phyloP scores from a whole-genome alignment of 257 asterid genomes.

The Ilex asprella region DNA sequence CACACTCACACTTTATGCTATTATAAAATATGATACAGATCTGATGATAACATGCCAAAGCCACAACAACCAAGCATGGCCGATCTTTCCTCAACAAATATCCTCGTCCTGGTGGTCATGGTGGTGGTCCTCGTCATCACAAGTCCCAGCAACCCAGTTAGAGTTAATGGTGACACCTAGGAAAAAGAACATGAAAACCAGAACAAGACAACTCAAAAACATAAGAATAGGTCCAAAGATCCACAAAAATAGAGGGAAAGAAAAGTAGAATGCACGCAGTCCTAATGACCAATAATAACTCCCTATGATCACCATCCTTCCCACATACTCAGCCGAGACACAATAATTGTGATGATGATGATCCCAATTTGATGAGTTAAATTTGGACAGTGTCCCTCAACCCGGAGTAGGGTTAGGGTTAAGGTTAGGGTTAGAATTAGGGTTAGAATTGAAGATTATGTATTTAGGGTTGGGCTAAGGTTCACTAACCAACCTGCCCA shows the following conservation, averaged over 20 bases:
- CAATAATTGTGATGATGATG: slow-evolving; percentile 1
- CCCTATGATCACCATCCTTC: slow-evolving; percentile 53
- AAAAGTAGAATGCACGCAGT: slow-evolving; percentile 67
- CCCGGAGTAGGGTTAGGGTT: no score
- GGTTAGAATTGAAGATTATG: no score
- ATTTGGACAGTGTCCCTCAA: no score
- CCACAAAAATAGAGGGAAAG: slow-evolving; percentile 84
- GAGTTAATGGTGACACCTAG: slow-evolving; percentile 47
- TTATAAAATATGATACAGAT: no score
- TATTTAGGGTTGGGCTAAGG: no score
- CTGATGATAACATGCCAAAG: no score
- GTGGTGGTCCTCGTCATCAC: background rate
- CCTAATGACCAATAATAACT: slow-evolving; percentile 97
- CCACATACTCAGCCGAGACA: slow-evolving; percentile 58
- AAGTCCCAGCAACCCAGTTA: slow-evolving; percentile 12
- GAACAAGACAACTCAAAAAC: slow-evolving; percentile 47
- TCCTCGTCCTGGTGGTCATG: no score
- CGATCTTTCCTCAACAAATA: background rate
- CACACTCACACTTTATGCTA: no score
- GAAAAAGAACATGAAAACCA: slow-evolving; percentile 59
- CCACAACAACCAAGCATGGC: background rate
- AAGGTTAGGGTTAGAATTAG: no score
- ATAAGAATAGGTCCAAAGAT: slow-evolving; percentile 86
- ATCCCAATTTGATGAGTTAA: background rate
- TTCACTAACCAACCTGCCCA: no score